phyloP scores from a whole-genome alignment of 345 rosid species.

The Melastoma malabathricum region DNA sequence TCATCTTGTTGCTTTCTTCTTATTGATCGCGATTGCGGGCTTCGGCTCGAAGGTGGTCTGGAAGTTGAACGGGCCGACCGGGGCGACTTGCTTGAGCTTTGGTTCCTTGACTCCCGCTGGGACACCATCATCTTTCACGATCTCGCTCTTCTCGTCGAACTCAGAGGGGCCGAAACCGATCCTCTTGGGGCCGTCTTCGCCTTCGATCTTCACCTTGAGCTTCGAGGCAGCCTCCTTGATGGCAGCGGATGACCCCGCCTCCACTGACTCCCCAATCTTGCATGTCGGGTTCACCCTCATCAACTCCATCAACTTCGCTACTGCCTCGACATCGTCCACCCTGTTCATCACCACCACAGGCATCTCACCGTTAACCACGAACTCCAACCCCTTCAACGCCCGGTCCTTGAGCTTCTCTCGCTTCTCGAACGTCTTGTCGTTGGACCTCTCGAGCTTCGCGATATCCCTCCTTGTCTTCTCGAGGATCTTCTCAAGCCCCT shows the following conservation, averaged over 20 bases:
- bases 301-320: constrained; percentile 9
- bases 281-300: background rate
- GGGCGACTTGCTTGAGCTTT: background rate
- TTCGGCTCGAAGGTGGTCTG: no score
- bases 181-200: background rate
- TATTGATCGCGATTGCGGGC: no score
- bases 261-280: background rate
- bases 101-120: background rate
- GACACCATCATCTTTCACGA: background rate
- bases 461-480: constrained; percentile 4
- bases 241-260: background rate
- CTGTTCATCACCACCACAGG: constrained; percentile 1
- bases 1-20: no score
- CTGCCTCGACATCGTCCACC: constrained; percentile 5
- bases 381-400: constrained; percentile 1
- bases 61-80: no score
- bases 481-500: constrained; percentile 2
- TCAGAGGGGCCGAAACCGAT: background rate
- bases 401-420: constrained; percentile 5
- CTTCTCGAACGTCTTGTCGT: constrained; percentile 4
- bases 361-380: background rate
- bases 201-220: constrained; percentile 1
- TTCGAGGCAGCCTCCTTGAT: background rate
- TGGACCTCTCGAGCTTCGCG: constrained; percentile 4
- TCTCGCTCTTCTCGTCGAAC: background rate